Base-by-base conservation (phyloP, 139 green algal genomes). In the Micractinium sp. region DNA sequence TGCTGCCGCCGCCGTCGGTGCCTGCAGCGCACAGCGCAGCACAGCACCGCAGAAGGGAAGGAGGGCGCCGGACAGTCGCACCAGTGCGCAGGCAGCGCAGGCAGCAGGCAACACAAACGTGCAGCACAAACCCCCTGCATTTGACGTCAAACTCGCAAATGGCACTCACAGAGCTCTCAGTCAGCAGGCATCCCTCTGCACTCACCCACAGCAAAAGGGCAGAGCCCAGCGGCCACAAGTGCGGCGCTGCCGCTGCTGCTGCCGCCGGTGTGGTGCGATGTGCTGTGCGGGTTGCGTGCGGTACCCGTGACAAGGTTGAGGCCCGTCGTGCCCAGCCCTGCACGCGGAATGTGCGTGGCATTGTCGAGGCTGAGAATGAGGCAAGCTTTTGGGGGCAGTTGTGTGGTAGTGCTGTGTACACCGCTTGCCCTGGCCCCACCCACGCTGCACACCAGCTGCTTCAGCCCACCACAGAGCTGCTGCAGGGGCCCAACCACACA, bases 1-100 rank as follows among this genome's bases (percentile, higher is more conserved):
- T 93, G 75, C 91, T 96, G 63, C 97, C 97, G 12, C 95, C 97
- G 29, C 95, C 96, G 86, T 98, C 96, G 22, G 85, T 93, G 63
- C 95, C 94, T 95, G 90, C 88, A 91, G 66, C 0, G 14, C 12
- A 18, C 12, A 63, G 29, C 16, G 71, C 15, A 75, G 71, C 20
- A 16, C 60, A 16, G 60, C 60, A 67, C 60, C 60, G 60, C 60
- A 67, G 60, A 25, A 31, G 63, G 63, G 63, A 71, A 25, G 63
- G 18, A 71, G 63, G 20, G 63, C 14, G 22, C 20, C 2, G 9
- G 63, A 2, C 20, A 71, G 12, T 56, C 9, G 47, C 47, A 56
- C 7, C 63, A 25, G 63, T 25, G 20, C 20, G 63, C 63, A 23
- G 63, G 63, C 63, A 71, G 63, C 20, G 63, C 63, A 71, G 63